phyloP scores from a whole-genome alignment of 768 basidiomycete genomes.

The Mycena chlorophos region DNA sequence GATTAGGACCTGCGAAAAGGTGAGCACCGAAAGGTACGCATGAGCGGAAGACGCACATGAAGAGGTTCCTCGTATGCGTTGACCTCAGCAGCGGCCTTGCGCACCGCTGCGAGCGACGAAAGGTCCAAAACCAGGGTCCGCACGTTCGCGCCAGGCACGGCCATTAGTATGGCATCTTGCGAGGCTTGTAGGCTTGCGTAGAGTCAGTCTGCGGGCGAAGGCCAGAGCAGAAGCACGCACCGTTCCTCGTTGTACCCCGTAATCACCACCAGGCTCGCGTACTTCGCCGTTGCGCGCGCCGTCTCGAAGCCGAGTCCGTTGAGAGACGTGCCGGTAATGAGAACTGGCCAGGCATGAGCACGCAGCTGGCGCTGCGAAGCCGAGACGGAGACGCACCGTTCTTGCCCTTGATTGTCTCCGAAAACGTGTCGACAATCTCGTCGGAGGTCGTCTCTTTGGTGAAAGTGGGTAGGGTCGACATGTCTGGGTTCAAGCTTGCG shows the following conservation, averaged over 20 bases:
- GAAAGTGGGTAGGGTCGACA: background rate
- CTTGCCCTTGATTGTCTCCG: background rate
- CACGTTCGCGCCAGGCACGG: background rate
- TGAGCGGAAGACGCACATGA: slow-evolving; percentile 1
- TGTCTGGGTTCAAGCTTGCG: background rate
- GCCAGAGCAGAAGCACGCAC: too few relatives aligned
- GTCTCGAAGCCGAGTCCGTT: background rate
- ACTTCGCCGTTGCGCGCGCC: background rate
- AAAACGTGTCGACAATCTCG: background rate
- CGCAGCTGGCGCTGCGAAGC: background rate
- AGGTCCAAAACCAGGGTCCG: slow-evolving; percentile 7
- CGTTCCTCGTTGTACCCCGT: background rate
- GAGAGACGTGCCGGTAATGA: background rate
- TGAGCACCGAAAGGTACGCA: background rate
- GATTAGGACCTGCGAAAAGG: background rate
- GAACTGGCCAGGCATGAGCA: background rate
- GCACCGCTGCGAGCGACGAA: background rate
- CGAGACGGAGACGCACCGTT: background rate
- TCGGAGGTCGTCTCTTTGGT: background rate
- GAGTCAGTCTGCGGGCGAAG: too few relatives aligned
- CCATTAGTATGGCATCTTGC: background rate
- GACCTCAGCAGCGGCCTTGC: slow-evolving; percentile 3
- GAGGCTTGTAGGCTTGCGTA: background rate
- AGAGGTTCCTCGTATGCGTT: slow-evolving; percentile 3
- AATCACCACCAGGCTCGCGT: background rate